These are phyloP conservation scores for Perilla frutescens DNA, from an alignment of 257 asterid species.

Conservation along the genomic window DNA sequence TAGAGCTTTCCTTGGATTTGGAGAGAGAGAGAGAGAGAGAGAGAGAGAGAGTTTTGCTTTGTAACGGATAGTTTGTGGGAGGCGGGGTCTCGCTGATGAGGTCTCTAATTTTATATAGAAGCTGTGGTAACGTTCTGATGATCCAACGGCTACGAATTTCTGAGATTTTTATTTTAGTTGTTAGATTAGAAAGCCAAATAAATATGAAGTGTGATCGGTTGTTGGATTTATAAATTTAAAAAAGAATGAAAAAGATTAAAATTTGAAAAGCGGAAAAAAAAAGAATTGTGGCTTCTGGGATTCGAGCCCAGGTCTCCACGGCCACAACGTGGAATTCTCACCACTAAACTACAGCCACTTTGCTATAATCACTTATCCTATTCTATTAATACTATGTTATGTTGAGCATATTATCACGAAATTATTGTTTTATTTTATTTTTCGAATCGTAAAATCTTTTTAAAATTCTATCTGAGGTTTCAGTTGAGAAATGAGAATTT, in stretches of 20 bases:
- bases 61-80: constrained; percentile 75
- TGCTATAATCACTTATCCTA: neutral
- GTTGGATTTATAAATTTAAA: too few relatives aligned
- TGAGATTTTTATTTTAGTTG: neutral
- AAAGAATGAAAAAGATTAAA: too few relatives aligned
- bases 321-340: constrained; percentile 99
- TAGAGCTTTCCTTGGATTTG: constrained; percentile 50
- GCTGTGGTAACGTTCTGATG: constrained; percentile 55
- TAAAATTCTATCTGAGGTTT: too few relatives aligned
- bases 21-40: constrained; percentile 56
- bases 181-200: neutral
- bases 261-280: neutral
- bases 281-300: constrained; percentile 93
- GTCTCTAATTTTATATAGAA: constrained; percentile 28
- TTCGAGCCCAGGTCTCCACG: constrained; percentile 99
- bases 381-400: too few relatives aligned
- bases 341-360: constrained; percentile 98
- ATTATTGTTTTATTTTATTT: too few relatives aligned
- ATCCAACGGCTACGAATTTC: constrained; percentile 43
- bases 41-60: constrained; percentile 27
- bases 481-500: too few relatives aligned
- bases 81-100: constrained; percentile 23
- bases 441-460: too few relatives aligned
- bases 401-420: too few relatives aligned
- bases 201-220: too few relatives aligned